phyloP scores from a whole-genome alignment of 2,329 filamentous ascomycete genomes.

The Immersiporthe knoxdaviesiana region DNA sequence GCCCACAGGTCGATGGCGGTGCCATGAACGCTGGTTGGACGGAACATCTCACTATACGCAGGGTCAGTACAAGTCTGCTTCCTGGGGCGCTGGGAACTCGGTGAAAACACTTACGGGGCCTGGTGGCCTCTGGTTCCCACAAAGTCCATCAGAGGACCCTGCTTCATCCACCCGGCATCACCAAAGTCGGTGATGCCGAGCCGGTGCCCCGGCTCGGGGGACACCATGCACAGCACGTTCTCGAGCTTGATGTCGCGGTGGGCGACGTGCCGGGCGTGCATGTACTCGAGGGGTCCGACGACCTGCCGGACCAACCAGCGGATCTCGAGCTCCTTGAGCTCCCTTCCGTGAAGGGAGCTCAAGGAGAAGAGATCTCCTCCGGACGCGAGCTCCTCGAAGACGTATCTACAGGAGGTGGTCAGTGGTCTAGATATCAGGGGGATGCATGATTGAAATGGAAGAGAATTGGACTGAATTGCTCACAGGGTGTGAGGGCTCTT shows the following conservation, averaged over 20 bases:
- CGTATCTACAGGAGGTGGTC: conserved; percentile 45
- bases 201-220: conserved; percentile 47
- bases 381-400: conserved; percentile 60
- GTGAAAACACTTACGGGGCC: conserved; percentile 49
- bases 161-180: conserved; percentile 47
- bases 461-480: conserved; percentile 33
- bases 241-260: conserved; percentile 60
- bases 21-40: conserved; percentile 36
- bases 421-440: conserved; percentile 23
- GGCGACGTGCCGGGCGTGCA: conserved; percentile 53
- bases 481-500: conserved; percentile 52
- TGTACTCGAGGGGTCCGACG: conserved; percentile 49
- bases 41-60: conserved; percentile 45
- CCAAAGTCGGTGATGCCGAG: conserved; percentile 59
- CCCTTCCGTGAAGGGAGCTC: conserved; percentile 40
- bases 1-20: conserved; percentile 56
- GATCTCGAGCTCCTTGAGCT: conserved; percentile 47
- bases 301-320: conserved; percentile 53
- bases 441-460: conserved; percentile 8
- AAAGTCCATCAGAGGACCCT: conserved; percentile 47
- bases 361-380: conserved; percentile 59
- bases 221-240: conserved; percentile 54
- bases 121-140: conserved; percentile 53
- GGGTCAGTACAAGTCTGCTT: conserved; percentile 7
- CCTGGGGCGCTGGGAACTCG: too few species aligned